A percentile compares a stretch with the other conserved stretches of the same genome.
phyloP scores from a whole-genome alignment of 73 alveolate species.

The Loxodes magnus region DNA sequence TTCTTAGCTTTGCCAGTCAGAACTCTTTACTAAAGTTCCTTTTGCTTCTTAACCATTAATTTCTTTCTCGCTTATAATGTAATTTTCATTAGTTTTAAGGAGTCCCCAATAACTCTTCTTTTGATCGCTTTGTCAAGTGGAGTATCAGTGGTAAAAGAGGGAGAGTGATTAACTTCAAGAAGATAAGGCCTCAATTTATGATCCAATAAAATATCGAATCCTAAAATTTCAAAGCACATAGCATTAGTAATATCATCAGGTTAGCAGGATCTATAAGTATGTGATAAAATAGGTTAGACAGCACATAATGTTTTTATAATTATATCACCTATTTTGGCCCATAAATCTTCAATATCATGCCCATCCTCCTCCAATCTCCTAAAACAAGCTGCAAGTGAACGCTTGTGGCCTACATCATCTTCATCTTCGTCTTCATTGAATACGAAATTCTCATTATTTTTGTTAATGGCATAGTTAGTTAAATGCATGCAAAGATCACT shows the following conservation, averaged over 20 bases:
- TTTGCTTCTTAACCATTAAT: not conserved
- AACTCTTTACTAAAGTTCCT: slow-evolving; percentile 19
- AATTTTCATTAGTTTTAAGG: slow-evolving; percentile 21
- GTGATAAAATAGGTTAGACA: slow-evolving; percentile 45
- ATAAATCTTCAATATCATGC: slow-evolving; percentile 29
- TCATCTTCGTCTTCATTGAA: slow-evolving; percentile 33
- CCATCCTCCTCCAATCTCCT: slow-evolving; percentile 26
- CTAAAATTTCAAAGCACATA: slow-evolving; percentile 49
- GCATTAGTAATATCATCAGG: slow-evolving; percentile 31
- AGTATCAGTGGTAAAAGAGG: slow-evolving; percentile 39
- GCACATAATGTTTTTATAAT: slow-evolving; percentile 44
- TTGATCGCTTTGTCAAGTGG: slow-evolving; percentile 30
- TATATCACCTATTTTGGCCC: slow-evolving; percentile 26
- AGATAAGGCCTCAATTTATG: slow-evolving; percentile 28
- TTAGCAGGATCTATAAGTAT: slow-evolving; percentile 41
- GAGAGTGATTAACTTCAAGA: slow-evolving; percentile 39
- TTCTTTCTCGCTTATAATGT: slow-evolving; percentile 10
- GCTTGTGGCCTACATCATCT: slow-evolving; percentile 51
- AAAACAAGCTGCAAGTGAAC: slow-evolving; percentile 43
- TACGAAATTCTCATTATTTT: slow-evolving; percentile 56
- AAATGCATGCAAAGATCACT: slow-evolving; percentile 68
- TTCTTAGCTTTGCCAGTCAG: slow-evolving; percentile 8
- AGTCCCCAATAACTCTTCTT: slow-evolving; percentile 9
- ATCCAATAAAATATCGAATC: slow-evolving; percentile 38
- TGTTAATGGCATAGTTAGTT: slow-evolving; percentile 84